Conservation (phyloP, 805 yeast species). For the Yamadazyma insecticola region DNA sequence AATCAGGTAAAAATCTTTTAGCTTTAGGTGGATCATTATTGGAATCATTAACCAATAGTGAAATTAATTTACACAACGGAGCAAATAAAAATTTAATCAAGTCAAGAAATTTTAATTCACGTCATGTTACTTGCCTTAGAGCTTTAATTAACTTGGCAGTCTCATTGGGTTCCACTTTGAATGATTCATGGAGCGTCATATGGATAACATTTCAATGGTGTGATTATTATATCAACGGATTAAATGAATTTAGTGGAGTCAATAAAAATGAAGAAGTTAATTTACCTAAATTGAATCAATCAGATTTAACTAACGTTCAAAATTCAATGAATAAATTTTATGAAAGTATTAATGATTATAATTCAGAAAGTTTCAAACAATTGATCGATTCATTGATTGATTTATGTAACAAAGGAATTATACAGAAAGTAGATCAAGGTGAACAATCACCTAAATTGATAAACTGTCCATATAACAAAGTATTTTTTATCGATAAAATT, state of each 20-base stretch:
- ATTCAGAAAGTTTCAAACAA: slow-evolving; percentile 44
- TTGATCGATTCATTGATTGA: slow-evolving; percentile 45
- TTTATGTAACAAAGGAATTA: slow-evolving; percentile 24
- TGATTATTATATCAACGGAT: slow-evolving; percentile 64
- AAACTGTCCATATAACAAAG: slow-evolving; percentile 52
- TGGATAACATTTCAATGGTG: slow-evolving; percentile 74
- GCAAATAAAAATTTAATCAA: not conserved
- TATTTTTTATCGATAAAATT: slow-evolving; percentile 51
- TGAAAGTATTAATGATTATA: slow-evolving; percentile 56
- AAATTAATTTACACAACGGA: too few species aligned
- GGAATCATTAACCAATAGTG: slow-evolving; percentile 32
- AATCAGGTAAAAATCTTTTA: slow-evolving; percentile 27
- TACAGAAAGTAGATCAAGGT: too few species aligned
- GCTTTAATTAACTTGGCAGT: slow-evolving; percentile 74
- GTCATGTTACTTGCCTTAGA: slow-evolving; percentile 72
- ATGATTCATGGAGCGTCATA: slow-evolving; percentile 58
- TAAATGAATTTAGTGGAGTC: slow-evolving; percentile 28
- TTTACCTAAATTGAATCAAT: slow-evolving; percentile 11
- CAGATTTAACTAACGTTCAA: slow-evolving; percentile 50
- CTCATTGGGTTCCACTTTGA: slow-evolving; percentile 74
- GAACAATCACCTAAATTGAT: slow-evolving; percentile 1
- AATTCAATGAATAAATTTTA: slow-evolving; percentile 54
- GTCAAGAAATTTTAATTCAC: slow-evolving; percentile 43
- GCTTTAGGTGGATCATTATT: slow-evolving; percentile 50
- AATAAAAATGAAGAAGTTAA: slow-evolving; percentile 15